Evolutionary conservation across 768 basidiomycete genomes (phyloP), one percentile per base, ranked within the genome.

Genomic region (Panus rudis): DNA sequence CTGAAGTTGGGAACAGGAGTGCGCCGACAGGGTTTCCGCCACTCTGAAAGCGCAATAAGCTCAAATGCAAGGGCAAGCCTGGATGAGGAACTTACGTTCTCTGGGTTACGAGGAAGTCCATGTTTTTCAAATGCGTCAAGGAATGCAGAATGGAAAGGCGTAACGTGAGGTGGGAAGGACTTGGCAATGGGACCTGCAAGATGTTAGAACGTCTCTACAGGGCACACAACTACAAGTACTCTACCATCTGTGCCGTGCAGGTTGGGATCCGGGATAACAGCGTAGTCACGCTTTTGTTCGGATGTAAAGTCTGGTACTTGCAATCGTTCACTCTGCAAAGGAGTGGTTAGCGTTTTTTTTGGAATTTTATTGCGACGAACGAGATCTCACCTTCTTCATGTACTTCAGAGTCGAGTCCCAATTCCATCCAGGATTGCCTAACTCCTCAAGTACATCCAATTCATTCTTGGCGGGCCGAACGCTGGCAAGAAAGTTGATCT

Each of bases 391-490:
- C 42, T 51, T 55, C 42, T 52, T 59, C 27, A 47, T 34, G 30
- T 62, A 60, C 17, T 54, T 47, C 3, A 52, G 35, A 12, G 52
- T 38, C 22, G 39, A 41, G 3, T 48, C 45, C 59, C 57, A 60
- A 42, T 55, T 53, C 59, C 60, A 62, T 0, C 57, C 57, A 6
- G 50, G 41, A 17, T 56, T 57, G 3, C 59, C 60, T 0, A 60
- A 42, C 8, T 40, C 42, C 23, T 58, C 59, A 11, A 49, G 14
- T 4, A 43, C 50, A 24, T 53, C 45, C 19, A 49, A 19, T 19
- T 51, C 50, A 11, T 12, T 27, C 12, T 47, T 48, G n/a, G 46
- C 43, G 2, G 42, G 38, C 6, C 47, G 25, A 7, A 39, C 31
- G 17, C 35, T 49, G 4, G 30, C 49, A 13, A 53, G 26, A 4